Percentiles rank a stretch among this genome's conserved stretches.
phyloP scores from a whole-genome alignment of 495 filamentous ascomycete species.

The Aspergillus steynii region DNA sequence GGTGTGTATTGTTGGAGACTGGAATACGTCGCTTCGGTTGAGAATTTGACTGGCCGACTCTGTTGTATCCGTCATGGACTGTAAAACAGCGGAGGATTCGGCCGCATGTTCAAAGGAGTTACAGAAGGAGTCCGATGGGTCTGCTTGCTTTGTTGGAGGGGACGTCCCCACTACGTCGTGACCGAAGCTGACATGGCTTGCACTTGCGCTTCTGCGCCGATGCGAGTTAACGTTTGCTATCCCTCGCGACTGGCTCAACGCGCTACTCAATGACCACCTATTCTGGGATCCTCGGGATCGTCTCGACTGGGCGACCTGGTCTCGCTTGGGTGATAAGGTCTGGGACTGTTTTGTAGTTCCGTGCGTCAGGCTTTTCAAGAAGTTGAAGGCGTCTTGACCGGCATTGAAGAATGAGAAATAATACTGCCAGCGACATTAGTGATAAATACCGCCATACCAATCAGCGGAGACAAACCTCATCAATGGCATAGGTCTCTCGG shows the following conservation, averaged over 20 bases:
- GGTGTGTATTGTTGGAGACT: constrained; percentile 70
- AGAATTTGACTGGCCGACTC: constrained; percentile 90
- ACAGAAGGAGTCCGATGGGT: constrained; percentile 75
- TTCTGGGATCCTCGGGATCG: constrained; percentile 27
- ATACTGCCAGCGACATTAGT: constrained; percentile 59
- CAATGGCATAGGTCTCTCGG: constrained; percentile 90
- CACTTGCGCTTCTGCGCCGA: constrained; percentile 58
- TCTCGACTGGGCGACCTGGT: constrained; percentile 16
- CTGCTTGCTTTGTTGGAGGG: constrained; percentile 54
- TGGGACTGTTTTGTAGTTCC: constrained; percentile 55
- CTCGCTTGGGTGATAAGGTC: constrained; percentile 24
- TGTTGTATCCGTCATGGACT: constrained; percentile 72
- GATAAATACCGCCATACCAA: not conserved
- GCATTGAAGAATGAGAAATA: constrained; percentile 95
- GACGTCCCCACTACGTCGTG: constrained; percentile 33
- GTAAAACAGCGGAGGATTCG: constrained; percentile 65
- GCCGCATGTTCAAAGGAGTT: constrained; percentile 70
- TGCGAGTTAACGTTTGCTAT: constrained; percentile 14
- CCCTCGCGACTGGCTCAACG: constrained; percentile 25
- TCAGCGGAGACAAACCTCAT: constrained; percentile 65
- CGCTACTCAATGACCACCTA: constrained; percentile 31
- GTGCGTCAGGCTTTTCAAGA: constrained; percentile 73
- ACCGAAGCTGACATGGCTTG: constrained; percentile 48
- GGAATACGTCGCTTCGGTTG: constrained; percentile 82
- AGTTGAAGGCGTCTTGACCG: constrained; percentile 79